Base-by-base conservation (phyloP, 2,329 filamentous ascomycete species). In the Sodiomyces alkalinus region DNA sequence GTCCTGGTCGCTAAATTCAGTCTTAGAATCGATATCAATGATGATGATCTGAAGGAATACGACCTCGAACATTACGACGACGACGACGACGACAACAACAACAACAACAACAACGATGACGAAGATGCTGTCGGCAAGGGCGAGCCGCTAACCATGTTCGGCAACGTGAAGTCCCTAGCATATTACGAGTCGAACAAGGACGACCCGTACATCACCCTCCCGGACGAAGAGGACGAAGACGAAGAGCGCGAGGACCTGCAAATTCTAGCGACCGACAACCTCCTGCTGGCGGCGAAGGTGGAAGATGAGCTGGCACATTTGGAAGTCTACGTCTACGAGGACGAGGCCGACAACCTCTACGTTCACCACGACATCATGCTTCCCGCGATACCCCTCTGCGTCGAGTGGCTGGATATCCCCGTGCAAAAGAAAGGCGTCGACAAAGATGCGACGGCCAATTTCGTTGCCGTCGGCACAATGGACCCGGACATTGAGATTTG, bases 291-390 rank as follows among this genome's bases (percentile, higher is more conserved):
- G 8, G 86, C 85, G 39, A 87, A 93, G 58, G 78, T 96, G 28
- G 90, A 98, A 55, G 90, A 98, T 44, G 90, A 98, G 50, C 76
- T 98, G 35, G 87, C 90, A 12, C 87, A 96, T 53, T 64, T 98
- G 16, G 90, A 98, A 52, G 80, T 96, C 13, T 94, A 96, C 47
- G 85, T 98, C 17, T 98, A 96, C 56, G 90, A 98, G 53, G 90
- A 96, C 43, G 74, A 74, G 36, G 80, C 77, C 24, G 90, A 96
- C 56, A 98, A 98, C 51, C 75, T 98, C 35, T 98, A 98, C 52
- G 87, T 98, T 15, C 90, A 98, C 59, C 90, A 98, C 67, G 90
- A 98, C 54, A 92, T 98, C 44, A 96, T 98, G 87, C 69, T 98
- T 31, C 90, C 90, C 18, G 87, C 87, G 15, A 93, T 98, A 47